These are phyloP conservation scores for Medicago ruthenica DNA, from an alignment of 306 rosid genomes.

Conservation along the genomic window DNA sequence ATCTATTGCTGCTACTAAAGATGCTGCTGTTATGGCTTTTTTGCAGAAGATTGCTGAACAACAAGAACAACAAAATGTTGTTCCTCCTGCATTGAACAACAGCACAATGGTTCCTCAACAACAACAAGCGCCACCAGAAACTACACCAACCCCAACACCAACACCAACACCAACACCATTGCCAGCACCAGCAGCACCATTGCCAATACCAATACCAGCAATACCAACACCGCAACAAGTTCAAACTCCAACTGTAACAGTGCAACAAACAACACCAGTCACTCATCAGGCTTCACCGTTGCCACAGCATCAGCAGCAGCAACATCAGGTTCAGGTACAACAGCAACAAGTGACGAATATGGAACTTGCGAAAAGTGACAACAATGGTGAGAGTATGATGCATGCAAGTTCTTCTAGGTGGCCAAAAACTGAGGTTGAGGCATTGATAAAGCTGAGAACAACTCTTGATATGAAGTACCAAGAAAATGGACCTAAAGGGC, in stretches of 20 bases:
- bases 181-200: not conserved
- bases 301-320: not conserved
- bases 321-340: slow-evolving; percentile 5
- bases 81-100: slow-evolving; percentile 25
- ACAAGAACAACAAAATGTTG: slow-evolving; percentile 58
- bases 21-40: slow-evolving; percentile 74
- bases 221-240: not conserved
- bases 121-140: not conserved
- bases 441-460: slow-evolving; percentile 68
- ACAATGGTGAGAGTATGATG: slow-evolving; percentile 45
- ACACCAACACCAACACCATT: not conserved
- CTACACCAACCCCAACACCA: not conserved
- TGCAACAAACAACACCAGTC: slow-evolving; percentile 24
- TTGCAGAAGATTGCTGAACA: slow-evolving; percentile 78
- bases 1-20: slow-evolving; percentile 74
- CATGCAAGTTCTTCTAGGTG: slow-evolving; percentile 69
- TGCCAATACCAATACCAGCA: not conserved
- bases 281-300: slow-evolving; percentile 18
- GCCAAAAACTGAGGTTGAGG: slow-evolving; percentile 84
- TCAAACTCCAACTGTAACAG: not conserved
- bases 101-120: not conserved
- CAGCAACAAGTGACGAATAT: slow-evolving; percentile 25
- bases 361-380: slow-evolving; percentile 46
- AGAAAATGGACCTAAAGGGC: slow-evolving; percentile 86
- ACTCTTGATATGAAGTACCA: slow-evolving; percentile 71